Evolutionary conservation across 108 stramenopile species (phyloP), one percentile per base, ranked within the genome.

Genomic region (Fistulifera pelliculosa): DNA sequence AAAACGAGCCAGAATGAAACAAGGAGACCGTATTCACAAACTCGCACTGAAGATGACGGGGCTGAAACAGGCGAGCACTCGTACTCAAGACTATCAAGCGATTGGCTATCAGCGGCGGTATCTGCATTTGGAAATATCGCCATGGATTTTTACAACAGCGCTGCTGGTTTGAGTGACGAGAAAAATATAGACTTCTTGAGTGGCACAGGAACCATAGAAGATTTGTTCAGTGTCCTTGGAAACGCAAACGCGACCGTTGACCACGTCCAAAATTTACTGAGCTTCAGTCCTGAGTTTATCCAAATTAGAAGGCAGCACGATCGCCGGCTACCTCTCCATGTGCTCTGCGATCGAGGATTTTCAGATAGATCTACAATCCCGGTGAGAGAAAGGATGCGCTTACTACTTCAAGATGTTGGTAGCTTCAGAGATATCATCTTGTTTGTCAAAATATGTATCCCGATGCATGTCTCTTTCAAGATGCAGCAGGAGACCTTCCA

Each of bases 401-500:
- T 64, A 25, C 49, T 74, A 16, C 54, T 64, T 14, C 21, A 64
- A 40, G 73, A 68, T 41, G 51, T 68, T 28, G 27, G 11, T 18
- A 26, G 41, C 10, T 45, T 62, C 7, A 39, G 63, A 27, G 27
- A 52, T 27, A 40, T 62, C 0, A 56, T 68, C 38, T 27, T 17
- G 27, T 28, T 43, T 16, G 43, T 68, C 8, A 56, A 23, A 23
- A 31, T 16, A 25, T 25, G 13, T 17, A 59, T 58, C 61, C 61
- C 11, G 59, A 62, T 7, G 64, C 65, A 18, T 80, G 79, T 41
- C 35, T 21, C 15, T 35, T 39, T 13, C 15, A 51, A 28, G 74
- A 82, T 50, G 40, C 31, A 1, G 21, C 65, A 14, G 62, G 66
- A 8, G 71, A 82, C 48, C 61, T 82, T 23, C 81, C 81, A 13